A percentile compares a stretch with the other conserved stretches of the same genome.
These are phyloP conservation scores for Picea abies DNA, from an alignment of 83 land plant species.

Conservation along the genomic window DNA sequence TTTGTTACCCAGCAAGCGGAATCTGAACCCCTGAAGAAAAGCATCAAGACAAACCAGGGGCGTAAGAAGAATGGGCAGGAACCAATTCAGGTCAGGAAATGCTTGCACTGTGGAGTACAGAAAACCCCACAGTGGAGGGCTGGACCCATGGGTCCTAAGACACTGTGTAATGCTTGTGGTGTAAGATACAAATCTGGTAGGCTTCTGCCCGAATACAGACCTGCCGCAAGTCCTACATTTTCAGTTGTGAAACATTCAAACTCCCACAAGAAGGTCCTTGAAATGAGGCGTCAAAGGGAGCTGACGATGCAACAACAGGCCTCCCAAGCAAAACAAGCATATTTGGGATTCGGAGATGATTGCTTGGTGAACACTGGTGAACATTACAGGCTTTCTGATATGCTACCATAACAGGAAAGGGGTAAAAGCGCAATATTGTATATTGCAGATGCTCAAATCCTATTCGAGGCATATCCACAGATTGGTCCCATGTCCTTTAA, in stretches of 20 bases:
- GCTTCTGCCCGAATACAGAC: slow-evolving; percentile 54
- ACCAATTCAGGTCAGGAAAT: slow-evolving; percentile 29
- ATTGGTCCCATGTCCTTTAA: neutral
- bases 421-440: neutral
- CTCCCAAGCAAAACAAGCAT: slow-evolving; percentile 6
- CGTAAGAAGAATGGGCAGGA: neutral
- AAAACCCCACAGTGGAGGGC: slow-evolving; percentile 55
- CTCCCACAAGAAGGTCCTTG: slow-evolving; percentile 41
- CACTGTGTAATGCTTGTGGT: slow-evolving; percentile 54
- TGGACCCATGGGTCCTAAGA: slow-evolving; percentile 51
- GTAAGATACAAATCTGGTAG: slow-evolving; percentile 53
- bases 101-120: slow-evolving; percentile 41
- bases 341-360: slow-evolving; percentile 3
- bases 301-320: neutral
- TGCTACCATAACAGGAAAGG: neutral
- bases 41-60: slow-evolving; percentile 5
- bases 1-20: neutral
- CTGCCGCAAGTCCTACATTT: slow-evolving; percentile 56
- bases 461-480: neutral
- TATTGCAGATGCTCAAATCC: neutral
- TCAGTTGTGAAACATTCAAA: slow-evolving; percentile 40
- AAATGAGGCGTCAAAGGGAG: slow-evolving; percentile 24
- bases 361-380: neutral
- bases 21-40: slow-evolving; percentile 7
- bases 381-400: neutral